A percentile compares a stretch with the other conserved stretches of the same genome.
phyloP scores from a whole-genome alignment of 331 rosid genomes.

The Cydonia oblonga region DNA sequence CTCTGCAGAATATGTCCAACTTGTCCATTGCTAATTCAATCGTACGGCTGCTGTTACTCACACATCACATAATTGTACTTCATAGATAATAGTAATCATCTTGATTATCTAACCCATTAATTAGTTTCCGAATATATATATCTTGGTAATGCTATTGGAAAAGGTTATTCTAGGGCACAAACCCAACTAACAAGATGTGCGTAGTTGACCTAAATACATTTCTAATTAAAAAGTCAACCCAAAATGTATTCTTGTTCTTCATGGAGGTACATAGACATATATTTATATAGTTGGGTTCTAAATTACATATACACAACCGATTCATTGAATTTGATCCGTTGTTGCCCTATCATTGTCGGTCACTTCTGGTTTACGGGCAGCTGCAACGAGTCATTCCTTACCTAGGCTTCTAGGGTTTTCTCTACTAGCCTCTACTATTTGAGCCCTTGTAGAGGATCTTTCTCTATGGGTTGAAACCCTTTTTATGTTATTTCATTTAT shows the following conservation, averaged over 20 bases:
- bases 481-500: no score
- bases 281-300: background rate
- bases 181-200: conserved; percentile 12
- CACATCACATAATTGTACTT: background rate
- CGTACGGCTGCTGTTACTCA: background rate
- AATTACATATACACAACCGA: background rate
- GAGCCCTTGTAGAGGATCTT: no score
- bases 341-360: background rate
- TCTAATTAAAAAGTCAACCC: conserved; percentile 19
- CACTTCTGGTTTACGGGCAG: no score
- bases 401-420: no score
- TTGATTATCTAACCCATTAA: background rate
- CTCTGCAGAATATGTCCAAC: background rate
- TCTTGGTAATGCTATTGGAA: background rate
- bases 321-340: conserved; percentile 11
- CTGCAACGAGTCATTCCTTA: no score
- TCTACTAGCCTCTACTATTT: no score
- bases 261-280: background rate
- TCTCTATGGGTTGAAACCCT: no score
- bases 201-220: conserved; percentile 21
- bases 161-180: background rate
- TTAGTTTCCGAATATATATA: background rate
- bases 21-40: background rate
- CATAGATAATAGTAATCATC: background rate
- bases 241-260: background rate